Base-by-base conservation (phyloP, 2,329 filamentous ascomycete species). In the Venturia aucupariae region DNA sequence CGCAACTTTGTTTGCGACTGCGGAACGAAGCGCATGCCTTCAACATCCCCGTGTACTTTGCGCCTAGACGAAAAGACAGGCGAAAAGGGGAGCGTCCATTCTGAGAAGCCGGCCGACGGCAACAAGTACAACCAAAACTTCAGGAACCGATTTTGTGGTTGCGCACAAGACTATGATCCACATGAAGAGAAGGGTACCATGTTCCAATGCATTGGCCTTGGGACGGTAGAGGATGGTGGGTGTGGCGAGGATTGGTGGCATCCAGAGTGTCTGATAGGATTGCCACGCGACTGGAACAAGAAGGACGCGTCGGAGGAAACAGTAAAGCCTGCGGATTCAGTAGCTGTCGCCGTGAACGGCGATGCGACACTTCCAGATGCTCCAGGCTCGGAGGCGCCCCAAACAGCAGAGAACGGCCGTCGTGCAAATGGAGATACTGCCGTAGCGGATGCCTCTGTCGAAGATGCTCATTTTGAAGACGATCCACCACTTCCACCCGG, bases 241-340 rank as follows among this genome's bases (percentile, higher is more conserved):
- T 97, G 93, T 75, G 93, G 93, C 15, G 93, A 97, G 77, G 93
- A 97, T 72, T 97, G 93, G 93, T 97, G 91, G 82, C 93, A 97
- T 77, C 91, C 93, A 0, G 92, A 94, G 67, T 97, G 93, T 72
- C 79, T 97, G 8, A 85, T 96, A 60, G 92, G 92, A 6, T 78
- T 95, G 69, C 86, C 88, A 0, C 84, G 90, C 13, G 83, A 86
- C 66, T 92, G 89, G 86, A 86, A 81, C 68, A 86, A 88, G 51
- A 60, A 39, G 13, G 27, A 48, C 13, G 57, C 46, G 27, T 17
- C 15, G 27, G 32, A 62, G 8, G 62, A 67, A 2, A 46, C n/a
- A n/a, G 15, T 15, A n/a, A 38, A 11, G 35, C 13, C 15, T 19
- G 17, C 39, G 19, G 41, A 41, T 10, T 2, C 64, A 30, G 30